Base-by-base conservation (phyloP, 371 early-diverging fungal genomes). In the Syncephalastrum racemosum region DNA sequence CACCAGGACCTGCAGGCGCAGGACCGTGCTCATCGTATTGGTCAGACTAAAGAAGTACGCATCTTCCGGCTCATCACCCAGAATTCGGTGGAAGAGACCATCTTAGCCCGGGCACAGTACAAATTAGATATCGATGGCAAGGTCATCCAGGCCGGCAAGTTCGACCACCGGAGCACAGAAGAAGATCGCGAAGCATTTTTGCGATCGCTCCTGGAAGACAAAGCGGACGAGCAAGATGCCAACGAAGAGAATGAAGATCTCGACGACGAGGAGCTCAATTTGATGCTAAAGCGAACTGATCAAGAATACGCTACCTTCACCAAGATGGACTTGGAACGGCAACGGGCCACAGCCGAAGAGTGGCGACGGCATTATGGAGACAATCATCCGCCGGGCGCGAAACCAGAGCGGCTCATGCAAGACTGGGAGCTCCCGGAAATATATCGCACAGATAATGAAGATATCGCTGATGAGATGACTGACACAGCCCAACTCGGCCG, bases 11-110 rank as follows among this genome's bases (percentile, higher is more conserved):
- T 98, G 39, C 99, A 99, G 80, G 99, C 99, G 4, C 99, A 98
- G 76, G 99, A 99, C 76, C 94, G 99, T 73, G 99, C 99, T 0
- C 99, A 99, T 78, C 91, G 99, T 75, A 99, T 99, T 63, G 99
- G 99, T 16, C 99, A 99, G 77, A 99, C 91, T 15, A 97, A 97
- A 64, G 98, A 99, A 77, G 99, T 99, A 23, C 89, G 94, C 45
- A 95, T 99, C 51, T 90, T 98, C 72, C 87, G 99, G 36, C 70
- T 99, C 49, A 92, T 99, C 43, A 93, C 95, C 1, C 86, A 88
- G 23, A 90, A 92, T 46, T 94, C 99, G 0, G 86, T 99, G 39
- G 99, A 99, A 79, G 99, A 99, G 73, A 89, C 82, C 48, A 98
- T 99, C 56, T 60, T 99, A 55, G 95, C 90, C 7, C 82, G 94